phyloP scores from a whole-genome alignment of 257 asterid species.

The Gentiana dahurica region DNA sequence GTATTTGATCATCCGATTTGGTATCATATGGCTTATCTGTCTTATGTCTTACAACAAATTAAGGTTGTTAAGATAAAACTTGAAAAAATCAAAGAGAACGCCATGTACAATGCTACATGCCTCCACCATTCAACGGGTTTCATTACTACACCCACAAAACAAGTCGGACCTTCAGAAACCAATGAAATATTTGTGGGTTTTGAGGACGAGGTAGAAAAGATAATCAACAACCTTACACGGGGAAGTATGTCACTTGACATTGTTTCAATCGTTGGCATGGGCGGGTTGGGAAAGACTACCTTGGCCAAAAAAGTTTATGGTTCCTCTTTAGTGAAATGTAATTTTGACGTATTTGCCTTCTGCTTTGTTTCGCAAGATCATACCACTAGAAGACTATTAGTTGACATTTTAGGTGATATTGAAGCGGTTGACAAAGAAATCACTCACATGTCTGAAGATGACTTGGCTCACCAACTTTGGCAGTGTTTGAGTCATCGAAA shows the following conservation, averaged over 20 bases:
- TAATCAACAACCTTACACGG: not conserved
- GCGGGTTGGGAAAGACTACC: constrained; percentile 9
- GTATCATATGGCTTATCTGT: too few relatives aligned
- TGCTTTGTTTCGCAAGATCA: constrained; percentile 5
- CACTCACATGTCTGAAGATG: not conserved
- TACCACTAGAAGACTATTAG: too few relatives aligned
- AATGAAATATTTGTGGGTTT: constrained; percentile 1
- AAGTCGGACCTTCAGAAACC: not conserved
- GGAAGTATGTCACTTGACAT: not conserved
- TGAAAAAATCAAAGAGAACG: too few relatives aligned
- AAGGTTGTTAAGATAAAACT: too few relatives aligned
- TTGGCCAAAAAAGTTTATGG: constrained; percentile 4
- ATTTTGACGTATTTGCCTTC: not conserved
- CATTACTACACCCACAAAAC: too few relatives aligned
- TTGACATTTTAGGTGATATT: not conserved
- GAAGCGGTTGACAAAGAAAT: not conserved
- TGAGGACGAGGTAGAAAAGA: not conserved
- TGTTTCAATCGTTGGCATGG: constrained; percentile 12
- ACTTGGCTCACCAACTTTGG: not conserved
- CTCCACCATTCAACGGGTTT: too few relatives aligned
- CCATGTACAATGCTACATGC: too few relatives aligned
- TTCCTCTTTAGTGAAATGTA: not conserved
- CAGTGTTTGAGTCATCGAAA: not conserved
- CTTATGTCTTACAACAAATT: too few relatives aligned
- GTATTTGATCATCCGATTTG: too few relatives aligned